Evolutionary conservation across 768 basidiomycete species (phyloP).

Genomic region (Rhodotorula sphaerocarpa): DNA sequence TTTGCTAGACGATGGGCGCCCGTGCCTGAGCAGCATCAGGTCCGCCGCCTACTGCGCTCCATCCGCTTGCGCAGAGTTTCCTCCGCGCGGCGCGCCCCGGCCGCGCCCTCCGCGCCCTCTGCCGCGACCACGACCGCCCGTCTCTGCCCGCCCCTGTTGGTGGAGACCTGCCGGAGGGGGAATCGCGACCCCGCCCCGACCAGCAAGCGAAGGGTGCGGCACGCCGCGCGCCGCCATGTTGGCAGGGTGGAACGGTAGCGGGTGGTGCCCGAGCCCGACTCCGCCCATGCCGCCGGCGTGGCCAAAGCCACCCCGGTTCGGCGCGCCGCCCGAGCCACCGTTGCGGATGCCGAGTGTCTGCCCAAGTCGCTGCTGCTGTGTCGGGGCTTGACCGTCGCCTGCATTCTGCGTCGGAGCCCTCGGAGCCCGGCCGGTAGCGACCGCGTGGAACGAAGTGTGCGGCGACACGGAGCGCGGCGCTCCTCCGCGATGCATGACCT

Average conservation of each 20-base stretch:
- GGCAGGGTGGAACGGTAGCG: neutral
- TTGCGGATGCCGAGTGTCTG: constrained; percentile 27
- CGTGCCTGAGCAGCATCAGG: too few relatives aligned
- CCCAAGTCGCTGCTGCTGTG: constrained; percentile 26
- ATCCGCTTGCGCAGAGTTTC: too few relatives aligned
- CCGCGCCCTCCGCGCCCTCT: neutral
- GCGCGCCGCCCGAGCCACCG: constrained; percentile 1
- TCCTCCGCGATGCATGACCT: constrained; percentile 9
- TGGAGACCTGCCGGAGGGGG: neutral
- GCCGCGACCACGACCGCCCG: neutral
- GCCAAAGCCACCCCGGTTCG: constrained; percentile 1
- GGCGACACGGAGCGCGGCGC: constrained; percentile 18
- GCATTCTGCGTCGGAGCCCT: neutral
- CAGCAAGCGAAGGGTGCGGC: too few relatives aligned
- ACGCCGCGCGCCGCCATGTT: neutral
- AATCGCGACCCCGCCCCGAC: neutral
- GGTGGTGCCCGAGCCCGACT: neutral
- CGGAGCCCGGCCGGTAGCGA: constrained; percentile 16
- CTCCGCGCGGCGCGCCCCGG: neutral
- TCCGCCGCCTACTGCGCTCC: too few relatives aligned
- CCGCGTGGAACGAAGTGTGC: constrained; percentile 18
- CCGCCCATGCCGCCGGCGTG: neutral
- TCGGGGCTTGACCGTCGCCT: neutral
- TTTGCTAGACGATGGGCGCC: too few relatives aligned
- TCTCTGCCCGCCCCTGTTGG: neutral